These are phyloP conservation scores for Rheum nobile DNA, from an alignment of 148 eudicot genomes.

Conservation along the genomic window DNA sequence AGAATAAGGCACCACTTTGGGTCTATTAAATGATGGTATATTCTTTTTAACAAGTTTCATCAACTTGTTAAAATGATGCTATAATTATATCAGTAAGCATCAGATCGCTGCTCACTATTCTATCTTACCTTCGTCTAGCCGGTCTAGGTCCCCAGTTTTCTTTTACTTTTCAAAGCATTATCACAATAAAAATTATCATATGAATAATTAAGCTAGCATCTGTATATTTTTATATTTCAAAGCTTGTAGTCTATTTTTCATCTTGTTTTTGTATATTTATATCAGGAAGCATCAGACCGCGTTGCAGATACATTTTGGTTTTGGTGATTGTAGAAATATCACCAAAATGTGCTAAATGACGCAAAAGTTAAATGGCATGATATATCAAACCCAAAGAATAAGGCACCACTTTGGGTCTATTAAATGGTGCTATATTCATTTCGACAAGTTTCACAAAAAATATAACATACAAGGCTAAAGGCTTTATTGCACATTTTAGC, in stretches of 20 bases:
- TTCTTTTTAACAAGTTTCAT: not conserved
- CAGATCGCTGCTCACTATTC: no score
- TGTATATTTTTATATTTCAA: not conserved
- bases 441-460: not conserved
- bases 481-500: no score
- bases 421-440: conserved; percentile 4
- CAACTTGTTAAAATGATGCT: no score
- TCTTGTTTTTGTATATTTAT: no score
- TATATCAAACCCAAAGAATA: conserved; percentile 45
- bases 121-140: no score
- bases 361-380: conserved; percentile 47
- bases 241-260: not conserved
- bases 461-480: no score
- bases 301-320: conserved; percentile 4
- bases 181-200: no score
- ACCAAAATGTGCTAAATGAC: conserved; percentile 16
- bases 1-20: conserved; percentile 35
- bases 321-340: conserved; percentile 29
- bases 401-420: conserved; percentile 19
- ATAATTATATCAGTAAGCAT: no score
- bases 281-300: not conserved
- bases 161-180: no score
- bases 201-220: no score
- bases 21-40: conserved; percentile 60
- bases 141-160: no score